These are phyloP conservation scores for Chrysoporthe deuterocubensis DNA, from an alignment of 2,329 filamentous ascomycete species.

Conservation along the genomic window DNA sequence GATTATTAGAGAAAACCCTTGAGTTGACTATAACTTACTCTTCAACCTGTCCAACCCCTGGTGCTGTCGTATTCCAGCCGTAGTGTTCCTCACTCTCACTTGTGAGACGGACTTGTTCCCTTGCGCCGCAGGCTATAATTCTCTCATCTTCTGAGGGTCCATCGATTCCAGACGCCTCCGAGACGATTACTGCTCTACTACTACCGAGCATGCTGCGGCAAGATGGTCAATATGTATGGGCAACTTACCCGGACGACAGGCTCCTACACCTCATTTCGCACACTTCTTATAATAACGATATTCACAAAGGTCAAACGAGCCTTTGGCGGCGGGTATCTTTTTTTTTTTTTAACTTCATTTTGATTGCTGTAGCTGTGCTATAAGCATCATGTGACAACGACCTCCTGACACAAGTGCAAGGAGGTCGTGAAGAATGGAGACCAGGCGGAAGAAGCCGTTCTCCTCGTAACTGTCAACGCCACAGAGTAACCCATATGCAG, in stretches of 20 bases:
- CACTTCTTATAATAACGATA: neutral
- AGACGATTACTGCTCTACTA: no score
- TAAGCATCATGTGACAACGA: constrained; percentile 54
- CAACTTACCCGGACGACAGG: neutral
- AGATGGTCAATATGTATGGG: no score
- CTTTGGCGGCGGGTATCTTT: constrained; percentile 7
- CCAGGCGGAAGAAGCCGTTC: constrained; percentile 71
- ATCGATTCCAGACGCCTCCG: no score
- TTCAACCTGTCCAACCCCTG: neutral
- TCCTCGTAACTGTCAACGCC: constrained; percentile 73
- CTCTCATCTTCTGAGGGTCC: no score
- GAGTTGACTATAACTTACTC: neutral
- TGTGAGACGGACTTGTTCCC: neutral
- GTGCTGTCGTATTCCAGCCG: neutral
- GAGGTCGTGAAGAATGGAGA: constrained; percentile 51
- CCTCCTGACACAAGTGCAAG: constrained; percentile 40
- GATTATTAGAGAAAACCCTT: neutral
- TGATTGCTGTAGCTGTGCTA: constrained; percentile 42
- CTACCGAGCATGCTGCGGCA: no score
- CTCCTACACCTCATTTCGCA: neutral
- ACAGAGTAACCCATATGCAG: constrained; percentile 58
- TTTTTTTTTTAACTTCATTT: constrained; percentile 30
- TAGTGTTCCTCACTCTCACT: neutral
- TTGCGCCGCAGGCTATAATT: neutral
- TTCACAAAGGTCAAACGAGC: neutral